phyloP scores from a whole-genome alignment of 371 early-diverging fungal species.

The Catenaria anguillulae region DNA sequence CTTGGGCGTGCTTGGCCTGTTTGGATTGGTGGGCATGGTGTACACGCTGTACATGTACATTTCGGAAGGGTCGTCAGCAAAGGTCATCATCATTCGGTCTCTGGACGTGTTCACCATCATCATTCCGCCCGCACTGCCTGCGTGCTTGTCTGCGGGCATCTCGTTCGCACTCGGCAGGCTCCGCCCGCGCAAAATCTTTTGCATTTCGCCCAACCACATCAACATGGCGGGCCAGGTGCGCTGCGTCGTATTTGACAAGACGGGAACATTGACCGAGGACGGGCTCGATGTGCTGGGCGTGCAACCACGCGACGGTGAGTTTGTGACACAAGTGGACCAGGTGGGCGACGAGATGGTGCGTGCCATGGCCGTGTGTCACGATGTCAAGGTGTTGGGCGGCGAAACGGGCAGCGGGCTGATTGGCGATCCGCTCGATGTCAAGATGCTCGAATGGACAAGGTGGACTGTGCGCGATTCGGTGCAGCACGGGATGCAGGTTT shows the following conservation, averaged over 20 bases:
- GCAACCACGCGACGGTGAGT: too few relatives aligned
- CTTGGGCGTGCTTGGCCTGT: conserved; percentile 69
- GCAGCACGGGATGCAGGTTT: too few relatives aligned
- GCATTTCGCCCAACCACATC: conserved; percentile 89
- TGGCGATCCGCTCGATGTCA: conserved; percentile 97
- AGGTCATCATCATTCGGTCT: conserved; percentile 65
- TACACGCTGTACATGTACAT: conserved; percentile 78
- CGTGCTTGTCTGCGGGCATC: conserved; percentile 93
- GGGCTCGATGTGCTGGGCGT: too few relatives aligned
- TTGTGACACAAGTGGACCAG: too few relatives aligned
- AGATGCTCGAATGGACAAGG: conserved; percentile 98
- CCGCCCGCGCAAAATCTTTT: conserved; percentile 69
- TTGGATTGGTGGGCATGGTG: conserved; percentile 68
- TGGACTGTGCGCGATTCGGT: too few relatives aligned
- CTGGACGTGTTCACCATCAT: conserved; percentile 88
- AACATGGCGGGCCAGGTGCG: conserved; percentile 93
- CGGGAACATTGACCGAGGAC: conserved; percentile 98
- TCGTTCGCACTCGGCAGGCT: conserved; percentile 82
- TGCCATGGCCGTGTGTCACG: too few relatives aligned
- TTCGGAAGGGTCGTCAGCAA: conserved; percentile 46
- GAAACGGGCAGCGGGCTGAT: too few relatives aligned
- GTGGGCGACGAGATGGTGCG: too few relatives aligned
- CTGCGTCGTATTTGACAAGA: conserved; percentile 98
- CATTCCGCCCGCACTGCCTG: conserved; percentile 92
- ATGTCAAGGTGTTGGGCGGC: too few relatives aligned